These are phyloP conservation scores for Penicillium sp. DNA, from an alignment of 2,329 filamentous ascomycete genomes.

Conservation along the genomic window DNA sequence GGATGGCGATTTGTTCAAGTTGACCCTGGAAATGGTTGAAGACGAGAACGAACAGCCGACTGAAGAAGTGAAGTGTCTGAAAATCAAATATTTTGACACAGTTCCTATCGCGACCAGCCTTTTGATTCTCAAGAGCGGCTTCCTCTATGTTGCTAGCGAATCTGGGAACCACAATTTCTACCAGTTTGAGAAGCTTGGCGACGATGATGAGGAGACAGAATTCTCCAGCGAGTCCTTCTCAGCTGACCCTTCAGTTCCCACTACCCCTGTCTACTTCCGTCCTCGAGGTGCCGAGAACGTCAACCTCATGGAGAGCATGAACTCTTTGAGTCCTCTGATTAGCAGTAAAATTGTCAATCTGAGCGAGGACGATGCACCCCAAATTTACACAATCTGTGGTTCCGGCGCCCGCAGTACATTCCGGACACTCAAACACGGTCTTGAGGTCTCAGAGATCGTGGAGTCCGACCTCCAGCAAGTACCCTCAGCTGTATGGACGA, in stretches of 20 bases:
- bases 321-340: constrained; percentile 85
- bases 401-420: constrained; percentile 86
- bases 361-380: constrained; percentile 86
- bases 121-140: constrained; percentile 92
- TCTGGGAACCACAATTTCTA: constrained; percentile 93
- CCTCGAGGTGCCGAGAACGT: constrained; percentile 77
- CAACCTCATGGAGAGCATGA: constrained; percentile 76
- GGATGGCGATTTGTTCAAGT: constrained; percentile 96
- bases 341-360: constrained; percentile 90
- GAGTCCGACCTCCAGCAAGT: constrained; percentile 84
- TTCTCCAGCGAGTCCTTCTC: constrained; percentile 81
- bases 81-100: constrained; percentile 98
- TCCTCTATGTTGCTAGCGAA: constrained; percentile 87
- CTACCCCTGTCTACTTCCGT: constrained; percentile 78
- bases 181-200: constrained; percentile 94
- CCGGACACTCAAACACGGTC: constrained; percentile 83
- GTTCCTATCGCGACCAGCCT: constrained; percentile 83
- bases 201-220: constrained; percentile 86
- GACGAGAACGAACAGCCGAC: constrained; percentile 72
- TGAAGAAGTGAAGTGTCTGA: constrained; percentile 75
- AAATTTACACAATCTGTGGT: constrained; percentile 91
- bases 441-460: constrained; percentile 94
- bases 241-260: constrained; percentile 66
- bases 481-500: constrained; percentile 93
- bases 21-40: constrained; percentile 86